Base-by-base conservation (phyloP, 2,329 filamentous ascomycete species). In the Pezicula neosporulosa region DNA sequence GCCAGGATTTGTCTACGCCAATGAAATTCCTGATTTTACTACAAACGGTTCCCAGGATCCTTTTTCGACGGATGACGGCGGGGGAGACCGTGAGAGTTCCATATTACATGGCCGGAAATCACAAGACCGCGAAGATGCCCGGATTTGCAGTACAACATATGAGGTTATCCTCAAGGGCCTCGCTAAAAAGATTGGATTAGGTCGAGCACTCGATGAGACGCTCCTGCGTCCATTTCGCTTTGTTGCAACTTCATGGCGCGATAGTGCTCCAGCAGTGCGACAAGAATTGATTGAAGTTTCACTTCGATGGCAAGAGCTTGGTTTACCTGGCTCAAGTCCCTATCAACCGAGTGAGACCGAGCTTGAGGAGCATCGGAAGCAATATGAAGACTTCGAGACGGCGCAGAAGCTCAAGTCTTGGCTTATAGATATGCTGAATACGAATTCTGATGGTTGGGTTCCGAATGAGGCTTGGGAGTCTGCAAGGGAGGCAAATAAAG, bases 211-310 rank as follows among this genome's bases (percentile, higher is more conserved):
- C 51, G 61, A 73, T 33, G 60, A 72, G 42, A 59, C 59, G 28
- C 60, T 70, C 6, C 62, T 72, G 47, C 61, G 68, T 30, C 70
- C 67, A 30, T 72, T 74, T 53, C 63, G 60, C 28, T 74, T 72
- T 58, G 68, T 64, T 56, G 64, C 69, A 52, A 65, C 64, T 48
- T 71, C 69, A 6, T 75, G 68, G 70, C 68, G 67, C 51, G 66
- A 74, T 56, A 66, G 71, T 7, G 64, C 64, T 16, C 63, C 69
- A 47, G 68, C 66, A 15, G 63, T 73, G 28, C 66, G 63, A 10
- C 62, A 74, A 48, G 68, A 72, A 51, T 50, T 75, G n/a, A 69
- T 73, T 47, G 63, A 70, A 47, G 65, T 67, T n/a, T 64, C 68
- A 48, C 59, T 48, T 50, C 52, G 49, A 8, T 75, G 69, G 71